phyloP scores from a whole-genome alignment of 306 rosid species.

The Vicia faba region DNA sequence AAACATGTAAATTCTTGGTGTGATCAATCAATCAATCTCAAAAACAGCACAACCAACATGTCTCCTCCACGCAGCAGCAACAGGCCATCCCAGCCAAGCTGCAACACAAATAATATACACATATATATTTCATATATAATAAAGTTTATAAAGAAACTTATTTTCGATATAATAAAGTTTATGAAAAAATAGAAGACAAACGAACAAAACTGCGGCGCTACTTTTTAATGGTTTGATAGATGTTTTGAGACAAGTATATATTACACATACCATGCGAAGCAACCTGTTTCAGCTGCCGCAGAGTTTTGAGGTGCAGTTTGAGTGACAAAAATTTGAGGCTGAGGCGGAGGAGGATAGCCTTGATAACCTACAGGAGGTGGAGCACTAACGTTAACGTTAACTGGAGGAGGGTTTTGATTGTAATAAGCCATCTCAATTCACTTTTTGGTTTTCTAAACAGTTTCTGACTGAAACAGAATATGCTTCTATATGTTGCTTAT shows the following conservation, averaged over 20 bases:
- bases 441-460: neutral
- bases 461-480: neutral
- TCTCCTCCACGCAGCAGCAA: conserved; percentile 35
- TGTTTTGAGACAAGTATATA: no score
- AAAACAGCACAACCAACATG: conserved; percentile 5
- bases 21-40: neutral
- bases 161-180: no score
- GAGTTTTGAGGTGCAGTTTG: conserved; percentile 28
- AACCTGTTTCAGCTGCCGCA: neutral
- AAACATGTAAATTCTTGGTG: neutral
- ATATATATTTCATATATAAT: no score
- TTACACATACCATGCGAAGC: conserved; percentile 21
- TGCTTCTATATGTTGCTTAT: no score
- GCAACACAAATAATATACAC: neutral
- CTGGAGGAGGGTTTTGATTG: conserved; percentile 36
- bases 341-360: conserved; percentile 14
- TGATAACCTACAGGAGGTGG: conserved; percentile 35
- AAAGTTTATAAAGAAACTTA: no score
- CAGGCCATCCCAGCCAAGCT: conserved; percentile 37
- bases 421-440: conserved; percentile 25
- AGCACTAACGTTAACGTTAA: neutral
- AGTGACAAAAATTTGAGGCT: conserved; percentile 29
- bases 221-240: no score
- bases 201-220: no score
- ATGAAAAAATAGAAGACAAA: no score